Evolutionary conservation across 2,329 filamentous ascomycete species (phyloP).

Genomic region (Verticillium nubilum): DNA sequence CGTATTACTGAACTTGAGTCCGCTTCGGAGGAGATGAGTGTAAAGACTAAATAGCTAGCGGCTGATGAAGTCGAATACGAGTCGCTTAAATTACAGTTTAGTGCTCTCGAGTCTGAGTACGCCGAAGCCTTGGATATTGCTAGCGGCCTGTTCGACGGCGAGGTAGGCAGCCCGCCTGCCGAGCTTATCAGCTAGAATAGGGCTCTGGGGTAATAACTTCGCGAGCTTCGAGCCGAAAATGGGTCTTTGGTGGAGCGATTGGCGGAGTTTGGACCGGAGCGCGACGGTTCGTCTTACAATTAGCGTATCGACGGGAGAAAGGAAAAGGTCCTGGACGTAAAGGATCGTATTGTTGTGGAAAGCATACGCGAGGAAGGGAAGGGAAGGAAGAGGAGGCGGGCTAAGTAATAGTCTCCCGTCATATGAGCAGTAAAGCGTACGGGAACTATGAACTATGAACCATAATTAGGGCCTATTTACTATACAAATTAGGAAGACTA

Average conservation of each 20-base stretch:
- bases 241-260: not conserved
- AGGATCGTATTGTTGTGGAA: not conserved
- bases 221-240: not conserved
- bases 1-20: no score
- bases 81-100: not conserved
- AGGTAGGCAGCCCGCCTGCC: not conserved
- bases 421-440: no score
- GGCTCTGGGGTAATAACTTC: not conserved
- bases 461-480: no score
- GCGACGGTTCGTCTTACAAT: not conserved
- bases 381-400: not conserved
- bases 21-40: no score
- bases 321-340: not conserved
- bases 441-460: no score
- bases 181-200: not conserved
- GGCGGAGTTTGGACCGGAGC: not conserved
- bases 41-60: no score
- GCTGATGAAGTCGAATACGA: not conserved
- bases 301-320: not conserved
- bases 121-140: not conserved
- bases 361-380: not conserved
- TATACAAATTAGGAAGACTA: no score
- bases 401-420: not conserved
- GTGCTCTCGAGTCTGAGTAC: not conserved
- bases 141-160: not conserved